A percentile compares a stretch with the other conserved stretches of the same genome.
These are phyloP conservation scores for Phaseolus lunatus DNA, from an alignment of 306 rosid genomes.

Conservation along the genomic window DNA sequence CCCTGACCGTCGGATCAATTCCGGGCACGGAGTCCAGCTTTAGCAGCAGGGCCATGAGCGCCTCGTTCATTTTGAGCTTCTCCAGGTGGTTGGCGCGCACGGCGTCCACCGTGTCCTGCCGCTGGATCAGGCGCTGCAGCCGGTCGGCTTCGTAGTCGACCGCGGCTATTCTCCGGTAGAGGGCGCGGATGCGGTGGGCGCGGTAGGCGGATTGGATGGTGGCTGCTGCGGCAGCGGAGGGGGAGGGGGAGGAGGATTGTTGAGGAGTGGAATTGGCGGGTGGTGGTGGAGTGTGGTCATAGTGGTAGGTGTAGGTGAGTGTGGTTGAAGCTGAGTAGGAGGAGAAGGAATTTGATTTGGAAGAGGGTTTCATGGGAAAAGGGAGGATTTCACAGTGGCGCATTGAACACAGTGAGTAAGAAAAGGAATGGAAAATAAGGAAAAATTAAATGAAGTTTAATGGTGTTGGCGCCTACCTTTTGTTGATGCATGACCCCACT, in stretches of 20 bases:
- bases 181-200: constrained; percentile 71
- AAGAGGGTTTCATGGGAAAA: constrained; percentile 50
- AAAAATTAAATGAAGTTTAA: constrained; percentile 37
- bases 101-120: constrained; percentile 94
- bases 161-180: constrained; percentile 61
- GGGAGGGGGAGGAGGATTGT: constrained; percentile 48
- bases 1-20: constrained; percentile 80
- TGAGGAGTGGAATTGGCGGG: constrained; percentile 35
- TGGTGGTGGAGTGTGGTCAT: constrained; percentile 54
- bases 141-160: constrained; percentile 68
- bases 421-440: not conserved
- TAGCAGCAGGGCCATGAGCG: constrained; percentile 75
- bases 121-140: constrained; percentile 72
- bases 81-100: constrained; percentile 68
- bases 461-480: constrained; percentile 50
- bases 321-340: constrained; percentile 48
- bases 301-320: constrained; percentile 55
- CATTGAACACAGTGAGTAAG: not conserved
- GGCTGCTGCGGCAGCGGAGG: constrained; percentile 63
- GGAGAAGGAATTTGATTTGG: constrained; percentile 43
- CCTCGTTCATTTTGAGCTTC: constrained; percentile 81
- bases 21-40: constrained; percentile 88
- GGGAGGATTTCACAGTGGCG: not conserved
- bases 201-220: constrained; percentile 81
- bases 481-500: constrained; percentile 33